Evolutionary conservation across 495 filamentous ascomycete genomes (phyloP), one percentile per base, ranked within the genome.

Genomic region (Tuber brumale): DNA sequence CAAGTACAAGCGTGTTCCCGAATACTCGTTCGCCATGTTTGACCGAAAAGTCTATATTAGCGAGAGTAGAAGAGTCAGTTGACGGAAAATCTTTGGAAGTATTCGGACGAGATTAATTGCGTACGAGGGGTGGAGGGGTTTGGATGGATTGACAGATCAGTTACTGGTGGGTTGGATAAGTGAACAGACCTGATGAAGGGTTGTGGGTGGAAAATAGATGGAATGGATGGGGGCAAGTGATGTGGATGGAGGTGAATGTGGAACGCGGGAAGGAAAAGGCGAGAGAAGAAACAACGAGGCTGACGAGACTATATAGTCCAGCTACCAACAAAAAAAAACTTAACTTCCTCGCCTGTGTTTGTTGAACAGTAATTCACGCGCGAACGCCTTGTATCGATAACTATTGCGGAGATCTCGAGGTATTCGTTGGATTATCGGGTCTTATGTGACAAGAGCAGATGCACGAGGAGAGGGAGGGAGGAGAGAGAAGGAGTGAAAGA

Each of bases 1-100:
- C 85, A 98, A 88, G 88, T 98, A 98, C 72, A 97, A 92, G 86
- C 95, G 89, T 82, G 95, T 97, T 72, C 91, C 90, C 73, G 93
- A 97, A 71, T 97, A 95, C 86, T 96, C 90, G 72, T 46, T 46
- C 18, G 72, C 75, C 78, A 80, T 80, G 77, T 70, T 76, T 71
- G 75, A 44, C 43, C 43, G 23, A 31, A 42, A 70, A 72, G 69
- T 61, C 72, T 75, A 61, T 61, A 66, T 31, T 57, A 43, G 71
- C 42, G 72, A 69, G 72, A 37, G 37, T 48, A 74, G 41, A 66
- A 70, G 72, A 72, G 75, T 80, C 78, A 80, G 77, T 71, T 45
- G 76, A 79, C 57, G 51, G 21, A 70, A 66, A 45, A 70, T 48
- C 42, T 78, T 39, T 71, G 69, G 66, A 21, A 46, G 72, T 70